Conservation (phyloP, 257 asterid species). For the Vinca minor region DNA sequence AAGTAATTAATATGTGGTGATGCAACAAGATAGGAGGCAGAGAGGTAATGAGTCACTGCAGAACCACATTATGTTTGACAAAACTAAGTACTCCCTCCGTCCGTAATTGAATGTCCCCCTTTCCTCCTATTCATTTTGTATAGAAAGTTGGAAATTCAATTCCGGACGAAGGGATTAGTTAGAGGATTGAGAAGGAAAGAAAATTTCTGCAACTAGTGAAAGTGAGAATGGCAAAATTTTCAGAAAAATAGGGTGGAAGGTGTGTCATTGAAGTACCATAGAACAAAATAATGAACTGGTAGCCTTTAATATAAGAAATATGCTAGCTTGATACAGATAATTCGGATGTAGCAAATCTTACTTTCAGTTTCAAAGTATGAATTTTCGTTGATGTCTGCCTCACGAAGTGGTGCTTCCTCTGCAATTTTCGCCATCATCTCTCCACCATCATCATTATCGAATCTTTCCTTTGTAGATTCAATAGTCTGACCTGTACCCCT, state of each 20-base stretch:
- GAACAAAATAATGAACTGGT: background rate
- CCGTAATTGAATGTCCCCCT: no score
- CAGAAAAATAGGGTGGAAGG: background rate
- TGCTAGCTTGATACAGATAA: constrained; percentile 3
- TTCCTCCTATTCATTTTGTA: no score
- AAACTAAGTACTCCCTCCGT: no score
- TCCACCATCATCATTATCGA: constrained; percentile 19
- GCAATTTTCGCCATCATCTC: constrained; percentile 11
- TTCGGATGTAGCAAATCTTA: constrained; percentile 9
- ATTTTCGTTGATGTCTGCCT: constrained; percentile 14
- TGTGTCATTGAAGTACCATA: background rate
- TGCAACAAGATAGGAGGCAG: background rate
- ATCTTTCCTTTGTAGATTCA: constrained; percentile 19
- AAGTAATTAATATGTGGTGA: background rate
- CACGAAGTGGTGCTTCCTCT: constrained; percentile 12
- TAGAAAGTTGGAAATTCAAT: no score
- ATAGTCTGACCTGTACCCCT: constrained; percentile 13
- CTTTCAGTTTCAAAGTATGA: constrained; percentile 26
- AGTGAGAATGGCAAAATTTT: background rate
- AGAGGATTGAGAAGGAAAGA: background rate
- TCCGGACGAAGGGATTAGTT: background rate
- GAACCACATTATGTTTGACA: no score
- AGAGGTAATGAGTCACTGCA: background rate
- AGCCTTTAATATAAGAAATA: background rate
- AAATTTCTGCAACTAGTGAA: background rate